Base-by-base conservation (phyloP, 768 basidiomycete species). In the Psilocybe tampanensis region DNA sequence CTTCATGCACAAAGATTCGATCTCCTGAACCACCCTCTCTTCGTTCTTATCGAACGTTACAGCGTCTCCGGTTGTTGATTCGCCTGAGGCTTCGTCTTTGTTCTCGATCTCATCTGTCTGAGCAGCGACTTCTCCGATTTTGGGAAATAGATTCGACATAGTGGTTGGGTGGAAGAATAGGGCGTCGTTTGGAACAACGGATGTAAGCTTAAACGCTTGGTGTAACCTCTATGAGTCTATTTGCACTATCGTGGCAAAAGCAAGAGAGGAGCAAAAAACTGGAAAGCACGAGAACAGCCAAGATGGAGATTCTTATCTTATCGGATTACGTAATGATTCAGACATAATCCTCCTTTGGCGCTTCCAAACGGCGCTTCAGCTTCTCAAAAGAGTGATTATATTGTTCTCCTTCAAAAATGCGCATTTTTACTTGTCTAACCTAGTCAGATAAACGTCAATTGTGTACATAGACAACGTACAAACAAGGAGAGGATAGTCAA, bases 1-100 rank as follows among this genome's bases (percentile, higher is more conserved):
- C 70, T 83, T 83, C 93, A 98, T 96, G 74, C 97, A 98, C 23
- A 98, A 75, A 12, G 92, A 95, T 56, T 94, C 91, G 58, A 98
- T 81, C 72, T 93, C 88, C 63, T 95, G 83, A 9, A 95, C 82
- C 0, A 85, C 85, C 52, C 80, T 78, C 24, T 90, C 88, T 8
- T 87, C 86, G 21, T 78, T 29, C 9, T 29, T 77, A 4, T 70
- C 73, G 24, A 64, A 66, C 7, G 32, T 49, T 13, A 33, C 44
- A 13, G 45, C 21, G 9, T 43, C 24, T 39, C 19, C 43, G 1
- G 22, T 50, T 24, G 49, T 39, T 49, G 42, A 21, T 15, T 47
- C 55, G 50, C 52, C 24, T 54, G 52, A 49, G 2, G 47, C 24
- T 15, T 82, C 82, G n/a, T 82, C 73, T 59, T 78, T 69, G 33